phyloP scores from a whole-genome alignment of 345 rosid genomes.

The Cardamine occulta region DNA sequence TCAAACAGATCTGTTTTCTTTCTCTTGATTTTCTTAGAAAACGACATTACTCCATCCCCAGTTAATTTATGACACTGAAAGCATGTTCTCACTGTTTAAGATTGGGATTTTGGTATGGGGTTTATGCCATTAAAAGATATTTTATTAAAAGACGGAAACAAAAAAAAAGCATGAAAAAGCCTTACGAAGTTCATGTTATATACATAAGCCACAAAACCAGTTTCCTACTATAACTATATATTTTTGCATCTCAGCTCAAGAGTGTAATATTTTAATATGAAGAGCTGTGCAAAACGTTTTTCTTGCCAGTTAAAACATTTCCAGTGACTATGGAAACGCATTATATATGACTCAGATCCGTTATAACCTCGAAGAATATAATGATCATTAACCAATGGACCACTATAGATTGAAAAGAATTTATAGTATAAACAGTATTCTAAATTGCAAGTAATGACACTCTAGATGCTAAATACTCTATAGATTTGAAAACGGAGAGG shows the following conservation, averaged over 20 bases:
- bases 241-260: background rate
- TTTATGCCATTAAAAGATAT: background rate
- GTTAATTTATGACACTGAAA: conserved; percentile 22
- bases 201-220: background rate
- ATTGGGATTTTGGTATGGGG: background rate
- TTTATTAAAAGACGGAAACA: background rate
- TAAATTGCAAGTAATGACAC: background rate
- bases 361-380: background rate
- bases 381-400: conserved; percentile 1
- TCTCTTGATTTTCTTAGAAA: conserved; percentile 26
- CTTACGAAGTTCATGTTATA: conserved; percentile 9
- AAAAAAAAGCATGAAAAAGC: background rate
- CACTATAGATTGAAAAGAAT: background rate
- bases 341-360: conserved; percentile 3
- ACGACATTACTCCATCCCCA: conserved; percentile 20
- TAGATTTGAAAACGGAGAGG: conserved; percentile 18
- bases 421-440: background rate
- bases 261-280: background rate
- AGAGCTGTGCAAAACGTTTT: background rate
- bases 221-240: background rate
- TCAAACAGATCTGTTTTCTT: conserved; percentile 22
- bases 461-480: background rate
- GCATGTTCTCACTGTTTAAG: conserved; percentile 25
- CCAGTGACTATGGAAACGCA: conserved; percentile 1
- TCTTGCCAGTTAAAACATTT: background rate